These are phyloP conservation scores for Peziza echinospora DNA, from an alignment of 495 filamentous ascomycete species.

Conservation along the genomic window DNA sequence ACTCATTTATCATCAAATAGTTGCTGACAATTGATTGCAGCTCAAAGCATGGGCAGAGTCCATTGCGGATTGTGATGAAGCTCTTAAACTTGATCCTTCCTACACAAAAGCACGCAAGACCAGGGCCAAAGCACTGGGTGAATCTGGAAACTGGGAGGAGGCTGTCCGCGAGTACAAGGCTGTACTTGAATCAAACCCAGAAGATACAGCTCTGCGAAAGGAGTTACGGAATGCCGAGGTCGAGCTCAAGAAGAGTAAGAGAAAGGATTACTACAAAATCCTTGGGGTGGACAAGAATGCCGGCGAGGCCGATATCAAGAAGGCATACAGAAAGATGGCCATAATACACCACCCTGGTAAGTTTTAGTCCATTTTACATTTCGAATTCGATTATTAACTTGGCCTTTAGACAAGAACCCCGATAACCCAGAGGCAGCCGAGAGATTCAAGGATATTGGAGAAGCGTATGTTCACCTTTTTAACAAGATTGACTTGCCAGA, in stretches of 20 bases:
- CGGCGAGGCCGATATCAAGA: constrained; percentile 71
- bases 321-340: constrained; percentile 85
- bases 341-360: constrained; percentile 61
- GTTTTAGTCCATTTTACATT: neutral
- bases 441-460: constrained; percentile 89
- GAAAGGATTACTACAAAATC: constrained; percentile 99
- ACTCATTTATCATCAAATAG: no score
- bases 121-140: constrained; percentile 67
- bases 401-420: constrained; percentile 63
- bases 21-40: no score
- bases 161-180: constrained; percentile 71
- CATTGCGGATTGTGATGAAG: constrained; percentile 65
- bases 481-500: constrained; percentile 56
- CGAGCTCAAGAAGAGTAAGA: constrained; percentile 89
- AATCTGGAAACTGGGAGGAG: constrained; percentile 74
- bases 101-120: constrained; percentile 87
- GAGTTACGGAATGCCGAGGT: constrained; percentile 80
- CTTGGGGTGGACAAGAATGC: constrained; percentile 73
- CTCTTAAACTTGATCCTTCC: constrained; percentile 59
- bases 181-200: constrained; percentile 59
- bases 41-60: constrained; percentile 67
- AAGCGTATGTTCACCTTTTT: constrained; percentile 69
- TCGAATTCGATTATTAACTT: neutral
- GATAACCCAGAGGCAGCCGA: constrained; percentile 63
- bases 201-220: constrained; percentile 51